Conservation (phyloP, 225 moss, liverwort and hornwort species). For the Straminergon stramineum region DNA sequence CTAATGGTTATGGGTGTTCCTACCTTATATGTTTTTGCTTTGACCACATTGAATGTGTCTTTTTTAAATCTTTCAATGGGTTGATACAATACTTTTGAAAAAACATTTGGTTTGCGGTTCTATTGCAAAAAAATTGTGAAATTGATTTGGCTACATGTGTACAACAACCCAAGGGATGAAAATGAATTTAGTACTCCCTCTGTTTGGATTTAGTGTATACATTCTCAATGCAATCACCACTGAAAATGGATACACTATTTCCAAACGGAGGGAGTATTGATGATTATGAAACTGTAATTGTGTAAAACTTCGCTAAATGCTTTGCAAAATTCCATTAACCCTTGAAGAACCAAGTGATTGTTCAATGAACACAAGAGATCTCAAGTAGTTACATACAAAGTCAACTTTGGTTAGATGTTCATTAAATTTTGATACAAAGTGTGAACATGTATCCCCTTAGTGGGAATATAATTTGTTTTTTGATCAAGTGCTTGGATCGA, state of each 20-base stretch:
- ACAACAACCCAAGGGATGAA: neutral
- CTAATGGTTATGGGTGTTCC: too few species aligned
- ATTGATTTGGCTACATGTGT: accelerated
- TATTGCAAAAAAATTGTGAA: neutral
- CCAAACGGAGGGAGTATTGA: too few species aligned
- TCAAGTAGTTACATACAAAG: too few species aligned
- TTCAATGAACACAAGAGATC: too few species aligned
- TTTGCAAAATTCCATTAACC: neutral
- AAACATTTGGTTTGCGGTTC: neutral
- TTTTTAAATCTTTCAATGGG: neutral
- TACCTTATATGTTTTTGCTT: neutral
- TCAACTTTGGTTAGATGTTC: too few species aligned
- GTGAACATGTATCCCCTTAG: too few species aligned
- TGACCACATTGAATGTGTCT: neutral
- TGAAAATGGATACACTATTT: neutral
- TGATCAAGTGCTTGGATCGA: too few species aligned
- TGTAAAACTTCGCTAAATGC: neutral
- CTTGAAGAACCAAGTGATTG: too few species aligned
- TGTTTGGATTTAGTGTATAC: too few species aligned
- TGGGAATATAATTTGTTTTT: too few species aligned
- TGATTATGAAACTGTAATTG: neutral
- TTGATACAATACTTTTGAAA: neutral
- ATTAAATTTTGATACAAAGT: too few species aligned
- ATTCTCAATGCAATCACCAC: too few species aligned
- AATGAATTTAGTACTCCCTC: neutral